These are phyloP conservation scores for Thecaphora thlaspeos DNA, from an alignment of 1,284 basidiomycete species.

Conservation along the genomic window DNA sequence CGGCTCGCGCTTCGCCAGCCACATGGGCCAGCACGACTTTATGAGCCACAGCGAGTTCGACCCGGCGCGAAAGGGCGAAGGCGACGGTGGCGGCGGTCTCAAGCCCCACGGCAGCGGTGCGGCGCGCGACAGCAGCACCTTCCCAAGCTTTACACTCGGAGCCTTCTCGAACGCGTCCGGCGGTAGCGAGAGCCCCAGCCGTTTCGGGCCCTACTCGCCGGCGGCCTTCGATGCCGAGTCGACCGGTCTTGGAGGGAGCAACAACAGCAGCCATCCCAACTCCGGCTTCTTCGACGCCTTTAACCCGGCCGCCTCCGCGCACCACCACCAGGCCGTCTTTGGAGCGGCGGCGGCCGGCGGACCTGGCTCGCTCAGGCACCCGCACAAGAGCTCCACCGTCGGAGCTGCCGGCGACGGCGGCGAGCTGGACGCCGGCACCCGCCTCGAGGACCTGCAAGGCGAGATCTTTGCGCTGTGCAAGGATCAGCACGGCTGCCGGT, in stretches of 20 bases:
- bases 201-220: slow-evolving; percentile 38
- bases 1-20: slow-evolving; percentile 35
- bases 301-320: slow-evolving; percentile 14
- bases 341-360: no score
- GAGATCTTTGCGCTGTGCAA: slow-evolving; percentile 90
- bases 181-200: slow-evolving; percentile 33
- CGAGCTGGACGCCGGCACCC: slow-evolving; percentile 78
- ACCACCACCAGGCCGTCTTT: no score
- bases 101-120: no score
- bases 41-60: no score
- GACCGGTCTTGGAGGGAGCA: slow-evolving; percentile 12
- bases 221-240: slow-evolving; percentile 25
- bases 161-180: slow-evolving; percentile 24
- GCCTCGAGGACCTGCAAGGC: slow-evolving; percentile 90
- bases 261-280: slow-evolving; percentile 17
- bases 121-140: slow-evolving; percentile 2
- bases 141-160: slow-evolving; percentile 35
- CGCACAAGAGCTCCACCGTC: slow-evolving; percentile 65
- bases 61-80: no score
- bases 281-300: slow-evolving; percentile 50
- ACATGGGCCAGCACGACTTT: no score
- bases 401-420: no score
- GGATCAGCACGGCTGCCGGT: slow-evolving; percentile 98
- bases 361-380: slow-evolving; percentile 19
- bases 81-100: no score